A percentile compares a stretch with the other conserved stretches of the same genome.
phyloP scores from a whole-genome alignment of 192 early-diverging fungal genomes.

The Backusella psychrophila region DNA sequence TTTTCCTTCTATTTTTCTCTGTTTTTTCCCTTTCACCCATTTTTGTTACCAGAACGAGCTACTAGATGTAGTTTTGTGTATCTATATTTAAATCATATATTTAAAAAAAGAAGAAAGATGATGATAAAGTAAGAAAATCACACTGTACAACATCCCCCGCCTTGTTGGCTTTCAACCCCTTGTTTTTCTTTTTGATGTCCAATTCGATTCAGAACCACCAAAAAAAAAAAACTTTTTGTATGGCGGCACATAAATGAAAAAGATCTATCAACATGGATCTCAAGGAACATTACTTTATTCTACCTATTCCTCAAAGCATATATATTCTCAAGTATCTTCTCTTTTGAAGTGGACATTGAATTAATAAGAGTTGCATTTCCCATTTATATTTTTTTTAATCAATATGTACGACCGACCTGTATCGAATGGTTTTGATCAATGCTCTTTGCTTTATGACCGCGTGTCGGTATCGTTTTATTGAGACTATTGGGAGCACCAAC shows the following conservation, averaged over 20 bases:
- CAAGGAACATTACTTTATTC: background rate
- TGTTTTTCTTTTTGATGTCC: background rate
- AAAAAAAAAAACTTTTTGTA: too few species aligned
- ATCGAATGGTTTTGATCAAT: background rate
- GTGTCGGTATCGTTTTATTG: background rate
- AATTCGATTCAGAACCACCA: background rate
- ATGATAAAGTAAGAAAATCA: background rate
- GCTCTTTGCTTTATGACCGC: background rate
- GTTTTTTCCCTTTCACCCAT: background rate
- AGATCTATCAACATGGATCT: background rate
- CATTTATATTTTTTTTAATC: background rate
- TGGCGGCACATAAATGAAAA: background rate
- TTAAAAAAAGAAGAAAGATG: background rate
- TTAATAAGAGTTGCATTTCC: background rate
- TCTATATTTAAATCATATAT: background rate
- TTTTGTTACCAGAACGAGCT: background rate
- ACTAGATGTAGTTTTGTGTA: background rate
- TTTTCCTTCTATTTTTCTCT: background rate
- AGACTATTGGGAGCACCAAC: background rate
- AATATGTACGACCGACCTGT: background rate
- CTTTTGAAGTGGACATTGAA: background rate
- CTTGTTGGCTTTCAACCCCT: background rate
- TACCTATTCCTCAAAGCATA: background rate
- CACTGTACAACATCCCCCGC: background rate
- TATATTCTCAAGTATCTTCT: background rate